Evolutionary conservation across 768 basidiomycete species (phyloP).

Genomic region (Phylloporus rhodoxanthus): DNA sequence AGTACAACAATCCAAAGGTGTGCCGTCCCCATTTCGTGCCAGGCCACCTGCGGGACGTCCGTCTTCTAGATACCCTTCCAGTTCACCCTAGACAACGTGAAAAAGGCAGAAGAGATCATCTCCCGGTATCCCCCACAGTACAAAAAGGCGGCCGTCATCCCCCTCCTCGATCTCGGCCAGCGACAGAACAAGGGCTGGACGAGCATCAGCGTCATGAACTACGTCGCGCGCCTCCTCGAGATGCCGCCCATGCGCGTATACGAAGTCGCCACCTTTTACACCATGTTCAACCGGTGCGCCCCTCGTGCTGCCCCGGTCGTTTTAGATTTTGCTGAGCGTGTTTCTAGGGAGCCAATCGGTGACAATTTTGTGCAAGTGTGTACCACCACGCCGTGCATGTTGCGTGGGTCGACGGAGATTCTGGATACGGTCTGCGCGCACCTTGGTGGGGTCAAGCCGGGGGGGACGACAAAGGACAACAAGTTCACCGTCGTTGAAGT

Average conservation of each 20-base stretch:
- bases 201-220: slow-evolving; percentile 98
- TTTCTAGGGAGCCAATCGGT: slow-evolving; percentile 81
- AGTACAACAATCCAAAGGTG: slow-evolving; percentile 90
- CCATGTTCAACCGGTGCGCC: slow-evolving; percentile 97
- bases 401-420: slow-evolving; percentile 87
- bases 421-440: slow-evolving; percentile 78
- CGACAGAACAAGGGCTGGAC: slow-evolving; percentile 99
- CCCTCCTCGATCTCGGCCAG: slow-evolving; percentile 92
- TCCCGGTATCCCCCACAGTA: slow-evolving; percentile 93
- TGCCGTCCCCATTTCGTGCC: slow-evolving; percentile 7
- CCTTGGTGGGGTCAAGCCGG: slow-evolving; percentile 78
- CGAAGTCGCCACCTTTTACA: slow-evolving; percentile 99
- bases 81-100: slow-evolving; percentile 75
- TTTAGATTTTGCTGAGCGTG: neutral
- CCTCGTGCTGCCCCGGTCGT: neutral
- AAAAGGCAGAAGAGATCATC: slow-evolving; percentile 85
- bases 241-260: slow-evolving; percentile 99
- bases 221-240: slow-evolving; percentile 86
- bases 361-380: slow-evolving; percentile 95
- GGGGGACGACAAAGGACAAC: slow-evolving; percentile 90
- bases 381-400: slow-evolving; percentile 98
- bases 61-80: slow-evolving; percentile 76
- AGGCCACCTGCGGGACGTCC: neutral
- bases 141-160: slow-evolving; percentile 98
- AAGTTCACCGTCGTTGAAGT: slow-evolving; percentile 98